Evolutionary conservation across 2,329 filamentous ascomycete species (phyloP).

Genomic region (Epichloe elymi): DNA sequence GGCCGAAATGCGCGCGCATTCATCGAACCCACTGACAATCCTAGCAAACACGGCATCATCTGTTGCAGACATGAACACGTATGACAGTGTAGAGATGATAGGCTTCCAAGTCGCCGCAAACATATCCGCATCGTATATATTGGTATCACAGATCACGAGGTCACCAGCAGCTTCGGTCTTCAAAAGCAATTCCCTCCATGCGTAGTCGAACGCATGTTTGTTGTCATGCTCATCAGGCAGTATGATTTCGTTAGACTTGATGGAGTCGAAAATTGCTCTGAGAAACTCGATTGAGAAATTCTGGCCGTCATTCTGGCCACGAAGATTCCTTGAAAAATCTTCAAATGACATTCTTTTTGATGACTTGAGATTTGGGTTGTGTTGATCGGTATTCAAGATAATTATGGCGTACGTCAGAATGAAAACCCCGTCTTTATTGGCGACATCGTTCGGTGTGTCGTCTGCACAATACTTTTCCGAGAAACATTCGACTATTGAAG

Average conservation of each 20-base stretch:
- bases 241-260: slow-evolving; percentile 89
- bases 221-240: slow-evolving; percentile 95
- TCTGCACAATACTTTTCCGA: slow-evolving; percentile 69
- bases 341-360: slow-evolving; percentile 71
- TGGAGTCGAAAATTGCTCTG: slow-evolving; percentile 77
- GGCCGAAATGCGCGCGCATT: slow-evolving; percentile 85
- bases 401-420: slow-evolving; percentile 93
- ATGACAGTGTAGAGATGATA: slow-evolving; percentile 85
- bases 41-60: slow-evolving; percentile 92
- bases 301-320: slow-evolving; percentile 73
- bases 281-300: slow-evolving; percentile 79
- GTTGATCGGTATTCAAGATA: slow-evolving; percentile 93
- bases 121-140: slow-evolving; percentile 95
- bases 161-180: slow-evolving; percentile 69
- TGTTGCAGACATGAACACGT: slow-evolving; percentile 97
- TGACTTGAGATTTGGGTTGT: slow-evolving; percentile 77
- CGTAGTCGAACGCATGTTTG: slow-evolving; percentile 90
- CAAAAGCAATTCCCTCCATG: slow-evolving; percentile 85
- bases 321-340: slow-evolving; percentile 79
- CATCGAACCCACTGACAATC: slow-evolving; percentile 88
- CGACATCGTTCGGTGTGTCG: slow-evolving; percentile 59
- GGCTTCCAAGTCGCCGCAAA: slow-evolving; percentile 93
- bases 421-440: slow-evolving; percentile 76
- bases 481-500: slow-evolving; percentile 80
- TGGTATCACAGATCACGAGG: slow-evolving; percentile 72